Percentiles rank a stretch among this genome's conserved stretches.
phyloP scores from a whole-genome alignment of 31 red algal species.

The Odonthalia washingtoniensis region DNA sequence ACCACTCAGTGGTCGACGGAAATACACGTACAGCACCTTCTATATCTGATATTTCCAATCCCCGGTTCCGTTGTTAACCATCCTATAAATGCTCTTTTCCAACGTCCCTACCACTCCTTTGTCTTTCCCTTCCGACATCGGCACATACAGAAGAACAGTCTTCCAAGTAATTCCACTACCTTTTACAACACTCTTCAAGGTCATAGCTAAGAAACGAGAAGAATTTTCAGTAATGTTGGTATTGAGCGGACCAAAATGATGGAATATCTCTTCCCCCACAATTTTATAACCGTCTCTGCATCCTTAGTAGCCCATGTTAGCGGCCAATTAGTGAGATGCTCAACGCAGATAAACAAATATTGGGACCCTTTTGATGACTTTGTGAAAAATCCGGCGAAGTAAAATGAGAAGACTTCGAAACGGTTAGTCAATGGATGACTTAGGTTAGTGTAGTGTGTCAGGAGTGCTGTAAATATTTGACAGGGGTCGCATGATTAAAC shows the following conservation, averaged over 20 bases:
- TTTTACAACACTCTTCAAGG: not conserved
- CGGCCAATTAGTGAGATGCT: no score
- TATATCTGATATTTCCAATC: no score
- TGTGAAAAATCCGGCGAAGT: not conserved
- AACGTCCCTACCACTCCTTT: conserved; percentile 12
- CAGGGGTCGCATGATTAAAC: not conserved
- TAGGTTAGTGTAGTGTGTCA: not conserved
- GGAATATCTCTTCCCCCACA: not conserved
- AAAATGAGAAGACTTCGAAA: not conserved
- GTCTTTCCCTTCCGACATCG: conserved; percentile 19
- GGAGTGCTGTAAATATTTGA: not conserved
- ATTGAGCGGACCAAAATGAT: not conserved
- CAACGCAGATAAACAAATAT: not conserved
- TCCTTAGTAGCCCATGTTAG: not conserved
- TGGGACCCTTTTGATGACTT: not conserved
- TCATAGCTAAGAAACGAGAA: not conserved
- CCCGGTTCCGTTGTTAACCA: not conserved
- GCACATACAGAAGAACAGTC: conserved; percentile 19
- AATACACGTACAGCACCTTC: no score
- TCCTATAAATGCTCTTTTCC: not conserved
- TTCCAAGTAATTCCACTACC: not conserved
- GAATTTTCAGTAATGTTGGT: not conserved
- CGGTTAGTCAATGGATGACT: no score
- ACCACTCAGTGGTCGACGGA: not conserved
- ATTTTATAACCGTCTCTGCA: not conserved